Percentiles rank a stretch among this genome's conserved stretches.
Conservation (phyloP, 2,329 filamentous ascomycete species). For the Aspergillus sclerotialis region DNA sequence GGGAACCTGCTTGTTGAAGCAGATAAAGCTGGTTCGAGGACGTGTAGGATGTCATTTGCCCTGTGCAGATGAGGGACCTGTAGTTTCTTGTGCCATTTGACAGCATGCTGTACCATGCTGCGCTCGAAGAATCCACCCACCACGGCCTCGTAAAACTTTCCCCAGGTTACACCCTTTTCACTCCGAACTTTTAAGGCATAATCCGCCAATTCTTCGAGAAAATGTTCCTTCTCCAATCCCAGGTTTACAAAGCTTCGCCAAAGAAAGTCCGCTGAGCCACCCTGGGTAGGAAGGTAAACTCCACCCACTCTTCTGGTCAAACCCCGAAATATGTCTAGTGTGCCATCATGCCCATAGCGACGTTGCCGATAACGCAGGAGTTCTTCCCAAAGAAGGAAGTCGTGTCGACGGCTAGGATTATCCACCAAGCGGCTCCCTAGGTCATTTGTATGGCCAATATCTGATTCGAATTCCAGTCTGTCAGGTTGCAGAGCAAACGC, state of each 20-base stretch:
- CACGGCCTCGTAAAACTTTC: conserved; percentile 30
- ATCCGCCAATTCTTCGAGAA: conserved; percentile 25
- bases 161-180: conserved; percentile 31
- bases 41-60: conserved; percentile 21
- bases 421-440: conserved; percentile 35
- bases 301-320: conserved; percentile 24
- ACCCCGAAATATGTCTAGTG: conserved; percentile 35
- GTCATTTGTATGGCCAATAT: conserved; percentile 29
- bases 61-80: conserved; percentile 23
- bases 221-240: conserved; percentile 24
- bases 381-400: conserved; percentile 40
- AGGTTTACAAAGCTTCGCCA: conserved; percentile 35
- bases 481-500: conserved; percentile 23
- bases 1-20: conserved; percentile 11
- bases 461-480: conserved; percentile 35
- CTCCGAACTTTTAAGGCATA: conserved; percentile 37
- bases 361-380: conserved; percentile 38
- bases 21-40: conserved; percentile 23
- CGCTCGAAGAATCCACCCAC: conserved; percentile 28
- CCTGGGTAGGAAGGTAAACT: conserved; percentile 28
- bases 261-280: conserved; percentile 32
- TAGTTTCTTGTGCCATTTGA: conserved; percentile 32
- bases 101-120: conserved; percentile 22
- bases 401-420: conserved; percentile 17
- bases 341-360: conserved; percentile 36